These are phyloP conservation scores for Sicyos baderoa DNA, from an alignment of 306 rosid species.

Conservation along the genomic window DNA sequence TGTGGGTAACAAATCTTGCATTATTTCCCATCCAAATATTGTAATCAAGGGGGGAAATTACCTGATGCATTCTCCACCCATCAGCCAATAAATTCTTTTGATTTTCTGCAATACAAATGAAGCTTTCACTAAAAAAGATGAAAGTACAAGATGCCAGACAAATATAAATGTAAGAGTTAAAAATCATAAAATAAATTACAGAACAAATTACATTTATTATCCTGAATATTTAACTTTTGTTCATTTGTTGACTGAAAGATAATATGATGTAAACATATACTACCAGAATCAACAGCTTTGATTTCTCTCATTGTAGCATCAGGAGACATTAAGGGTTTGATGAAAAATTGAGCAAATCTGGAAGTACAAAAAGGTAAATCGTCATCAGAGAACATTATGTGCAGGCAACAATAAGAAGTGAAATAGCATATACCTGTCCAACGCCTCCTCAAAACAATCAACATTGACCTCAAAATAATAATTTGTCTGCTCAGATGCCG, in stretches of 20 bases:
- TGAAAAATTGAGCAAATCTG: conserved; percentile 92
- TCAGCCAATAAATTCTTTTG: conserved; percentile 85
- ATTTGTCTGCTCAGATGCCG: conserved; percentile 63
- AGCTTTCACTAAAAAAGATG: neutral
- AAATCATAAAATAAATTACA: neutral
- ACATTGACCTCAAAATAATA: conserved; percentile 64
- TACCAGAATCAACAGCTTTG: conserved; percentile 98
- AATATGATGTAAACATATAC: conserved; percentile 21
- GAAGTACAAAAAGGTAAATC: conserved; percentile 9
- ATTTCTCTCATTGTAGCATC: conserved; percentile 96
- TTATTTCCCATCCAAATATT: neutral
- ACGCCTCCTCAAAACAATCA: conserved; percentile 85
- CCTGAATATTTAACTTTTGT: neutral
- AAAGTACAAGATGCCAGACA: conserved; percentile 4
- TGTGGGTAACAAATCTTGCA: too few species aligned
- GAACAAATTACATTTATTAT: conserved; percentile 1
- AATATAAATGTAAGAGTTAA: neutral
- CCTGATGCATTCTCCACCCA: conserved; percentile 90
- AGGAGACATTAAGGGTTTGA: conserved; percentile 84
- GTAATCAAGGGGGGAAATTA: conserved; percentile 23
- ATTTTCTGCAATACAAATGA: conserved; percentile 46
- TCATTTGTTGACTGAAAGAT: neutral
- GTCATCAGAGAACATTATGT: neutral
- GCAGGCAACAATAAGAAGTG: conserved; percentile 9
- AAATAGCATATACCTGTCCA: conserved; percentile 60